Evolutionary conservation across 2,329 filamentous ascomycete species (phyloP), one percentile per base, ranked within the genome.

Genomic region (Cryphonectria carpinicola): DNA sequence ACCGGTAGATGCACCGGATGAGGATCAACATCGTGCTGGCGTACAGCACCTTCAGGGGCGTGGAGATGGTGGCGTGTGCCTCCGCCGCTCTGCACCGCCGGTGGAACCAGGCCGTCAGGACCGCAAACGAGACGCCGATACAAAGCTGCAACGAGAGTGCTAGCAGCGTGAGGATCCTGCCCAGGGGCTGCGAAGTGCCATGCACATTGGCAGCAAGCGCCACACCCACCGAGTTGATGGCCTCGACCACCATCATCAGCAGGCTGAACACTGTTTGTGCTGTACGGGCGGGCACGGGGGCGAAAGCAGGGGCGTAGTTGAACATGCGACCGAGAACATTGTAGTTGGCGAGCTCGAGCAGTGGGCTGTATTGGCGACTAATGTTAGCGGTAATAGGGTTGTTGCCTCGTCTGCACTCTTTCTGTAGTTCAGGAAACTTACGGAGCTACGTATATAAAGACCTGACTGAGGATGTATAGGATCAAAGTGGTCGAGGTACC

Each of bases 261-360:
- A 74, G 75, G 28, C 78, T 79, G 73, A 84, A 84, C 11, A 78
- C 81, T 7, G 77, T 77, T 11, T 82, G 72, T 25, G 83, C 79
- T 28, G 78, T 77, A 49, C 78, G 76, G 0, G 82, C 81, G 49
- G 81, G 77, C 49, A 84, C 76, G 0, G 87, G 86, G 0, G 86
- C 81, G 68, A 85, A 81, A 74, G 87, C 86, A 0, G 87, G 87
- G 3, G 87, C 81, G 76, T 88, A 89, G 77, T 84, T 85, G 25
- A 89, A 80, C n/a, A 87, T 81, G 4, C 87, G 83, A 4, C 84
- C 84, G 58, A 89, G 83, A 67, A 88, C 82, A 74, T 87, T 83
- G 77, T 89, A 89, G 76, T 89, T 88, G 61, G 84, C 82, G 3
- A 86, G 81, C 63, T 87, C 86, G 67, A 88, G 83, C 10, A 88